Conservation (phyloP, 1,284 basidiomycete genomes). For the Pterula multifida region DNA sequence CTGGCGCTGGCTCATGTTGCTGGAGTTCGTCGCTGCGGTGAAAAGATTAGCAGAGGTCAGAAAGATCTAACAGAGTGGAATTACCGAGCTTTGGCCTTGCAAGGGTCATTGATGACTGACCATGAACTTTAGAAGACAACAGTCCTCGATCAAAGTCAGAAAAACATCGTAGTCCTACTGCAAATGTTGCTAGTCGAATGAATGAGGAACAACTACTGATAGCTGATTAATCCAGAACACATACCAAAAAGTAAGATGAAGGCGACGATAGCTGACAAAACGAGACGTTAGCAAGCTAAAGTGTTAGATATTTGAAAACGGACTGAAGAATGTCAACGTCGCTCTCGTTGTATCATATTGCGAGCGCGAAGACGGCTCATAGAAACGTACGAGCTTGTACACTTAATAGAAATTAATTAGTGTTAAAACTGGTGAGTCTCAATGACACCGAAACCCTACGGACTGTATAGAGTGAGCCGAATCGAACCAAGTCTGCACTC, state of each 20-base stretch:
- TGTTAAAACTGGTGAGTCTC: background rate
- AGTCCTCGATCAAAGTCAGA: slow-evolving; percentile 70
- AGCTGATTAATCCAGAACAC: background rate
- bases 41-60: too few relatives aligned
- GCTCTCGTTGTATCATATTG: slow-evolving; percentile 59
- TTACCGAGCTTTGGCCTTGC: slow-evolving; percentile 11
- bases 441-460: too few relatives aligned
- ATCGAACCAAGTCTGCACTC: slow-evolving; percentile 9
- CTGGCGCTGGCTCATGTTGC: slow-evolving; percentile 33
- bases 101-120: slow-evolving; percentile 41
- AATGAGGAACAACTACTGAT: background rate
- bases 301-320: slow-evolving; percentile 19
- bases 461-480: slow-evolving; percentile 31
- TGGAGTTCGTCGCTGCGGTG: slow-evolving; percentile 20
- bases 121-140: slow-evolving; percentile 53
- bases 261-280: slow-evolving; percentile 48
- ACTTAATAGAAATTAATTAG: slow-evolving; percentile 28
- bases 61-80: too few relatives aligned
- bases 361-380: slow-evolving; percentile 37
- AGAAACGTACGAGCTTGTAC: slow-evolving; percentile 74
- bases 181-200: slow-evolving; percentile 33
- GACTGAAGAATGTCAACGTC: slow-evolving; percentile 73
- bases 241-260: slow-evolving; percentile 53
- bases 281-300: slow-evolving; percentile 5
- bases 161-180: slow-evolving; percentile 66